Evolutionary conservation across 2,329 filamentous ascomycete species (phyloP), one percentile per base, ranked within the genome.

Genomic region (Tolypocladium album): DNA sequence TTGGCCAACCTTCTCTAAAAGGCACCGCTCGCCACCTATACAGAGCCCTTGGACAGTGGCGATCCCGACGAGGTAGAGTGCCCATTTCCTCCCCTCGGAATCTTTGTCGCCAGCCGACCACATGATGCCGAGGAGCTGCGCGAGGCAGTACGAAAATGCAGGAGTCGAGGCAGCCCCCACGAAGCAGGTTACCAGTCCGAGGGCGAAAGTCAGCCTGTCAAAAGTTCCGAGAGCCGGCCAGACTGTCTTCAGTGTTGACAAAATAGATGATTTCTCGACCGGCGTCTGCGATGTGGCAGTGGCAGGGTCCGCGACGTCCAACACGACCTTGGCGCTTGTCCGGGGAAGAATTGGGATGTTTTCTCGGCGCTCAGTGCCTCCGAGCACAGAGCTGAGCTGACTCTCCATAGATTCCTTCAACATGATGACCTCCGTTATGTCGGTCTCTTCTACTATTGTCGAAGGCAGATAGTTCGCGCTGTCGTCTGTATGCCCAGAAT

Each of bases 91-190:
- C 0, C 87, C 83, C 11, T 76, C 70, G 0, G 77, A 73, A 7
- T 76, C 70, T 57, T 82, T 80, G 57, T 80, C 74, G 0, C 72
- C 71, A 0, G 78, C 67, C 0, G 81, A 71, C 72, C 88, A 90
- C 69, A 94, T 90, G 0, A 86, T 86, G 2, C 78, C 75, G 0
- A 96, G 79, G 0, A 97, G 80, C 60, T 87, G 83, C 0, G 90
- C 84, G 57, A 96, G 86, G 11, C 88, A 78, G 69, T 82, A 91
- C 0, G 90, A 88, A 66, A 97, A 97, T 0, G 84, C 76, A 0
- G 92, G 89, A 0, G 88, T 89, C 34, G 83, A 79, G 4, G 79
- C 82, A 4, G 89, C 87, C 55, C 89, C 85, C 0, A 87, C 66
- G 1, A 88, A 66, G 38, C 87, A 85, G 53, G 82, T 79, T 0